Percentiles rank a stretch among this genome's conserved stretches.
Evolutionary conservation across 129 eudicot genomes (phyloP).

Genomic region (Calendula officinalis): DNA sequence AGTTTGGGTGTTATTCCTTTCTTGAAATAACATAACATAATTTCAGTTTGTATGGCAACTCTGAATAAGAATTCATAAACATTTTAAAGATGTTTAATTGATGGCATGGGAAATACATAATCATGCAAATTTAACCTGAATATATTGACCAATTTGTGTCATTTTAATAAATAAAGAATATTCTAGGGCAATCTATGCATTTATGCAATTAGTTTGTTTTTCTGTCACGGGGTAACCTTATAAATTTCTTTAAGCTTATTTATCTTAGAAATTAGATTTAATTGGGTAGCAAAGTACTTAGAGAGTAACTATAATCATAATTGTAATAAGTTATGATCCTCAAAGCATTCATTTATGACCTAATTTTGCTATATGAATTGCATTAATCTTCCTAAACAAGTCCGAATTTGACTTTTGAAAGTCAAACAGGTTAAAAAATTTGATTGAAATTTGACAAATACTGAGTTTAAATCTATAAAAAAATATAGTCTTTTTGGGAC

Average conservation of each 20-base stretch:
- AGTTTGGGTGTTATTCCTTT: slow-evolving; percentile 6
- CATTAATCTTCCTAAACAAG: slow-evolving; percentile 7
- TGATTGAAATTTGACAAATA: slow-evolving; percentile 2
- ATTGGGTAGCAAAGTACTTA: slow-evolving; percentile 11
- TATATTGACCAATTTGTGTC: slow-evolving; percentile 6
- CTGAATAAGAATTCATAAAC: not conserved
- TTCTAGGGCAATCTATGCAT: not conserved
- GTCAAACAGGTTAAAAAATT: not conserved
- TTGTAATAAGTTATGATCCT: not conserved
- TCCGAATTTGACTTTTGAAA: slow-evolving; percentile 6
- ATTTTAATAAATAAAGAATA: slow-evolving; percentile 6
- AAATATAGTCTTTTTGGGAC: slow-evolving; percentile 8
- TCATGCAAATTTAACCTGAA: slow-evolving; percentile 11
- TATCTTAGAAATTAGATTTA: not conserved
- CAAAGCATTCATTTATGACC: not conserved
- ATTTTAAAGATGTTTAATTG: not conserved
- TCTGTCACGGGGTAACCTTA: not conserved
- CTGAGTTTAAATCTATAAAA: slow-evolving; percentile 1
- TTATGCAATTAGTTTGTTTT: slow-evolving; percentile 1
- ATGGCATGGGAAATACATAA: slow-evolving; percentile 9
- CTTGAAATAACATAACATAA: slow-evolving; percentile 11
- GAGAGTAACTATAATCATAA: not conserved
- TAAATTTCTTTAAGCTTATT: not conserved
- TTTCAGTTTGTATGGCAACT: not conserved
- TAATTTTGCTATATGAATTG: not conserved